Evolutionary conservation across 257 asterid genomes (phyloP), one percentile per base, ranked within the genome.

Genomic region (Solanum neorickii): DNA sequence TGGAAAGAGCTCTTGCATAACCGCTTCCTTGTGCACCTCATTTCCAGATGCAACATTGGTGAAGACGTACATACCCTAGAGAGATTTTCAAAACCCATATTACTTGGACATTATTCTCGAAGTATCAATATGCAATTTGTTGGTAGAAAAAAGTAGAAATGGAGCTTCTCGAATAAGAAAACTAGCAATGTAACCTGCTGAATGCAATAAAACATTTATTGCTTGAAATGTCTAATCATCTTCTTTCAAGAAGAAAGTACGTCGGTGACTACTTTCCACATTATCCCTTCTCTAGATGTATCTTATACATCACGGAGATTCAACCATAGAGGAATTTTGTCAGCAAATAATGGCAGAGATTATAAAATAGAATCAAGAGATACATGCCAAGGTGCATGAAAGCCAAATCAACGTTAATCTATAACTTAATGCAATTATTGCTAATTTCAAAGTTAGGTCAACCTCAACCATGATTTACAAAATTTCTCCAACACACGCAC

Each of bases 21-120:
- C 95, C 3, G 96, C 98, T 93, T 94, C 97, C 93, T 94, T 94
- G 89, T 95, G 99, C 89, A 88, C 90, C 91, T 94, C 99, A 87
- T 90, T 92, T 65, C 99, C 98, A 73, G 99, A 97, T 87, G 98
- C 95, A 88, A 94, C 91, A 73, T 97, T 97, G 92, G 91, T 89
- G 35, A 97, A 94, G 80, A 94, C 84, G 87, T 93, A 93, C 98
- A 95, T 92, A 39, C 92, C 97, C 99, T 97, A 90, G 68, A 6
- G 46, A 76, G 25, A 82, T 46, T 60, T 18, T 62, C 29, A 84
- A 31, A 85, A 83, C 35, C 60, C 25, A 27, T 75, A 21, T 27
- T 49, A 82, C 42, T 49, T 82, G 69, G 46, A 49, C 69, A 82
- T 29, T 31, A 49, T 78, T 46, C 85, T 12, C 21, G 3, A 29